Base-by-base conservation (phyloP, 306 rosid species). In the Begonia loranthoides region DNA sequence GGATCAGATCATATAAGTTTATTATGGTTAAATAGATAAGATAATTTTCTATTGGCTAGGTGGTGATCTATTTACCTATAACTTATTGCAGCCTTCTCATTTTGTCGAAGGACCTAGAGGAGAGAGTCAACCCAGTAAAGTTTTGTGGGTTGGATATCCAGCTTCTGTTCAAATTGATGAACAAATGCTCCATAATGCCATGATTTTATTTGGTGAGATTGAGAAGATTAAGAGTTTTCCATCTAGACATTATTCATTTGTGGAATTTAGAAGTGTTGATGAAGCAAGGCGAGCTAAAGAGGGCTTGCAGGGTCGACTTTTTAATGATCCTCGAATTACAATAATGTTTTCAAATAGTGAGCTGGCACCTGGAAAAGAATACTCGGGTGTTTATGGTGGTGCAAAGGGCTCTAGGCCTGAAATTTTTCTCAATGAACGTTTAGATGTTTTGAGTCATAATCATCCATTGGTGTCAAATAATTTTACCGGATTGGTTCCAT, bases 221-320 rank as follows among this genome's bases (percentile, higher is more conserved):
- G 95, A 90, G 79, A 82, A 83, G 62, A 86, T 90, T 57, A 83
- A 75, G 76, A 90, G 94, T 64, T 82, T 78, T 66, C 95, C 95
- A 67, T 70, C 81, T n/a, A 78, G 94, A 67, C 73, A 85, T 58
- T 78, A 77, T 75, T 84, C 95, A 14, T 80, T 80, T 63, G 99
- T 90, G 40, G 99, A 90, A 66, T 90, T 90, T 62, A 83, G 99
- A 71, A 90, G 95, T 60, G 84, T 83, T 43, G 99, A 90, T 64
- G 99, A 90, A 80, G 99, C 99, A 52, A 72, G 94, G 11, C 95
- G 99, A 54, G 99, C 99, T 13, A 90, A 90, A 76, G 99, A 90
- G 76, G 99, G 99, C 34, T 87, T 90, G 68, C 94, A 90, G 70
- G 99, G 95, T 36, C 82, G 92, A 55, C 99, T 90, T 66, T 90